These are phyloP conservation scores for Tilletia horrida DNA, from an alignment of 1,284 basidiomycete genomes.

Conservation along the genomic window DNA sequence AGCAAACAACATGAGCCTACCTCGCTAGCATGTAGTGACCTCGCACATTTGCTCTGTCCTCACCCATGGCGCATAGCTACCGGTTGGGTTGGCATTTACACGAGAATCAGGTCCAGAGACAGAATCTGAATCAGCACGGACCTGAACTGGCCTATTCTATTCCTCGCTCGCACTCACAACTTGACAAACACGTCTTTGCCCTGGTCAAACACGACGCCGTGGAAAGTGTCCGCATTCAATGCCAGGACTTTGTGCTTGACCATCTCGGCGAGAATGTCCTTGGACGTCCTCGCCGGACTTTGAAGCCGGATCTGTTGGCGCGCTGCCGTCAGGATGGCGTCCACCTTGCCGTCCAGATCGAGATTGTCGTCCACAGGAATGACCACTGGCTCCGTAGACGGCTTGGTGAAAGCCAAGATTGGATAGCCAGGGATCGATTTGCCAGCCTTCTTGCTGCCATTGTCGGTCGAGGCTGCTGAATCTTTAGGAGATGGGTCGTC, in stretches of 20 bases:
- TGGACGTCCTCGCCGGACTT: slow-evolving; percentile 2
- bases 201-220: neutral
- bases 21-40: neutral
- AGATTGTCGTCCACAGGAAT: neutral
- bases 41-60: too few relatives aligned
- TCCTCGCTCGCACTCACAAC: slow-evolving; percentile 7
- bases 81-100: neutral
- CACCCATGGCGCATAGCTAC: slow-evolving; percentile 15
- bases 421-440: slow-evolving; percentile 9
- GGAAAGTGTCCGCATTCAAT: slow-evolving; percentile 14
- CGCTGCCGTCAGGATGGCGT: neutral
- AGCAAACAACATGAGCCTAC: neutral
- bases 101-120: too few relatives aligned
- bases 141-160: too few relatives aligned
- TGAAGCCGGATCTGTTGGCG: neutral
- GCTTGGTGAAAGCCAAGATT: neutral
- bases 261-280: neutral
- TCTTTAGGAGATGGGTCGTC: neutral
- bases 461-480: neutral
- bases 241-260: slow-evolving; percentile 1
- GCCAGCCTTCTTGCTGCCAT: neutral
- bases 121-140: too few relatives aligned
- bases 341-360: neutral
- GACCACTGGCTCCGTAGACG: neutral
- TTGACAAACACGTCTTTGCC: slow-evolving; percentile 12